Conservation (phyloP, 345 rosid genomes). For the Turritis glabra region DNA sequence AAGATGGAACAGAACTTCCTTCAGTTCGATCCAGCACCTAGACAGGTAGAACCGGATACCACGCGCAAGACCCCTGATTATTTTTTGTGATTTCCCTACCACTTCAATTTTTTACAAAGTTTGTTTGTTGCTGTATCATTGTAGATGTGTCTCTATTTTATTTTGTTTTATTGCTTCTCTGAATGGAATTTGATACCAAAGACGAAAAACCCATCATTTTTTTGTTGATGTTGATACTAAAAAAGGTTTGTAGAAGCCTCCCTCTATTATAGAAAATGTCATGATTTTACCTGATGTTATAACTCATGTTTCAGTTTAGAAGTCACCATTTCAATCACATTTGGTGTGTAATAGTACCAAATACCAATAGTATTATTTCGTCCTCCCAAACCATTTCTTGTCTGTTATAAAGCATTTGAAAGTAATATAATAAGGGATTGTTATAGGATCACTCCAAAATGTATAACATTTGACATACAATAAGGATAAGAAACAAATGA, state of each 20-base stretch:
- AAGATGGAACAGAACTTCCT: conserved; percentile 44
- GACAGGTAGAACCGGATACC: conserved; percentile 44
- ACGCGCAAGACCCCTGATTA: conserved; percentile 46
- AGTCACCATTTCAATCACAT: not conserved
- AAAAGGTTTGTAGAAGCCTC: conserved; percentile 7
- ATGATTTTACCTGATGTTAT: not conserved
- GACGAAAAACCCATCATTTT: conserved; percentile 1
- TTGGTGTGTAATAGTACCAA: not conserved
- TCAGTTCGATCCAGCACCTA: conserved; percentile 45
- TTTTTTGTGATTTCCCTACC: conserved; percentile 39
- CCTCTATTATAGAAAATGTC: not conserved
- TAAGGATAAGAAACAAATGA: not conserved
- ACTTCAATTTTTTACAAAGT: conserved; percentile 7
- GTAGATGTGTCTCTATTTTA: conserved; percentile 28
- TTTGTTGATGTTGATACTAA: conserved; percentile 15
- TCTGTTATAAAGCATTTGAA: not conserved
- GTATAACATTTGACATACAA: not conserved
- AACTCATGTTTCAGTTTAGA: not conserved
- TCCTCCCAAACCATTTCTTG: not conserved
- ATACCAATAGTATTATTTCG: not conserved
- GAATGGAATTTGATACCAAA: conserved; percentile 7
- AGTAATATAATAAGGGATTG: not conserved
- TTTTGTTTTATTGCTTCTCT: conserved; percentile 7
- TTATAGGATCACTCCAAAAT: not conserved
- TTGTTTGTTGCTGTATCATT: conserved; percentile 39